Evolutionary conservation across 352 stramenopile species (phyloP).

Genomic region (Phytopythium oedochilum): DNA sequence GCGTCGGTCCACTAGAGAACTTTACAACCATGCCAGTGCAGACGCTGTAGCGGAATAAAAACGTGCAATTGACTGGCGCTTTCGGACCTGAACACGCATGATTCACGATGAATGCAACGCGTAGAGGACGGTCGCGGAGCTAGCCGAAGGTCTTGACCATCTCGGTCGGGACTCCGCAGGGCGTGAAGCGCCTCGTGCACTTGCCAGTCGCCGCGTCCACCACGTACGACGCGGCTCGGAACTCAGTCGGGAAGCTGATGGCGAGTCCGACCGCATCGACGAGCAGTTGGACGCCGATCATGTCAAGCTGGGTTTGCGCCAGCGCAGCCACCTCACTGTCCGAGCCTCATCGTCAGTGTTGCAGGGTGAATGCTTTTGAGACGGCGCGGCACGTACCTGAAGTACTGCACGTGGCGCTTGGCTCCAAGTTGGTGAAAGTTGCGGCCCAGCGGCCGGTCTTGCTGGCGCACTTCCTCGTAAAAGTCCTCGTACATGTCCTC

Average conservation of each 20-base stretch:
- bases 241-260: constrained; percentile 29
- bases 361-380: too few species aligned
- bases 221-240: not conserved
- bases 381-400: constrained; percentile 39
- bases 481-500: constrained; percentile 70
- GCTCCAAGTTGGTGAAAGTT: constrained; percentile 69
- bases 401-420: constrained; percentile 37
- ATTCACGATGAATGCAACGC: not conserved
- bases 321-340: constrained; percentile 32
- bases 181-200: not conserved
- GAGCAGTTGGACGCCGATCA: constrained; percentile 58
- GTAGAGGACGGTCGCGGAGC: too few species aligned
- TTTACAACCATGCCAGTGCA: constrained; percentile 49
- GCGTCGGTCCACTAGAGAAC: constrained; percentile 47
- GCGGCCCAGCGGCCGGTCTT: constrained; percentile 30
- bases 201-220: not conserved
- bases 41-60: not conserved
- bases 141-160: not conserved
- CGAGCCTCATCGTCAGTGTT: too few species aligned
- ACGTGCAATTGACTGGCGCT: too few species aligned
- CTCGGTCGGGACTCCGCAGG: not conserved
- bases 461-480: constrained; percentile 30
- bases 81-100: too few species aligned
- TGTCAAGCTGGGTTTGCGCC: constrained; percentile 34
- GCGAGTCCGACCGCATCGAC: constrained; percentile 55